Conservation (phyloP, 352 stramenopile species). For the Globisporangium sylvaticum region DNA sequence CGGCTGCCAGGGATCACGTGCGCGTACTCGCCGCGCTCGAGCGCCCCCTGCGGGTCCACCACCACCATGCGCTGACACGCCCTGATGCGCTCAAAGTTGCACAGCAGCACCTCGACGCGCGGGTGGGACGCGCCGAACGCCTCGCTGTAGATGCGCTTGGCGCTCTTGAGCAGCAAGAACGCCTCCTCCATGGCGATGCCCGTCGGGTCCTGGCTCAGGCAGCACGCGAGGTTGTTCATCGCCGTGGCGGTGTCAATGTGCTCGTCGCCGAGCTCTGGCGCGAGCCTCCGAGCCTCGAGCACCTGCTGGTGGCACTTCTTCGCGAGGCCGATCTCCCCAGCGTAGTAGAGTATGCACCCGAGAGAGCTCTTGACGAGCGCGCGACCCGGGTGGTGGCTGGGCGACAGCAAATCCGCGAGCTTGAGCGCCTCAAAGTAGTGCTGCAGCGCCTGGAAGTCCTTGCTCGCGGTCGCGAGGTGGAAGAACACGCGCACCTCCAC, state of each 20-base stretch:
- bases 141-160: constrained; percentile 40
- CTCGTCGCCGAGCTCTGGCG: constrained; percentile 18
- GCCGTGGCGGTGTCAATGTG: constrained; percentile 61
- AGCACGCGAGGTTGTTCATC: constrained; percentile 78
- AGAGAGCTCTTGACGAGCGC: constrained; percentile 46
- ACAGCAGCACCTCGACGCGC: constrained; percentile 35
- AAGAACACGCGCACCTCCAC: constrained; percentile 54
- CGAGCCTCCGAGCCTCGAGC: constrained; percentile 31
- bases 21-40: constrained; percentile 48
- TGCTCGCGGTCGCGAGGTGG: constrained; percentile 38
- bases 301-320: constrained; percentile 55
- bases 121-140: constrained; percentile 40
- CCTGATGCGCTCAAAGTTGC: constrained; percentile 47
- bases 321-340: constrained; percentile 39
- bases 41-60: constrained; percentile 32
- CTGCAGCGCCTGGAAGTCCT: constrained; percentile 40
- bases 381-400: constrained; percentile 28
- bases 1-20: constrained; percentile 60
- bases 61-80: constrained; percentile 39
- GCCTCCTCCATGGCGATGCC: constrained; percentile 40
- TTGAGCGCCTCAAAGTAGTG: constrained; percentile 56
- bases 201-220: constrained; percentile 37
- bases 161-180: constrained; percentile 54
- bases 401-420: constrained; percentile 26
- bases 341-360: constrained; percentile 57